Base-by-base conservation (phyloP, 371 early-diverging fungal species). In the Mortierella polycephala region DNA sequence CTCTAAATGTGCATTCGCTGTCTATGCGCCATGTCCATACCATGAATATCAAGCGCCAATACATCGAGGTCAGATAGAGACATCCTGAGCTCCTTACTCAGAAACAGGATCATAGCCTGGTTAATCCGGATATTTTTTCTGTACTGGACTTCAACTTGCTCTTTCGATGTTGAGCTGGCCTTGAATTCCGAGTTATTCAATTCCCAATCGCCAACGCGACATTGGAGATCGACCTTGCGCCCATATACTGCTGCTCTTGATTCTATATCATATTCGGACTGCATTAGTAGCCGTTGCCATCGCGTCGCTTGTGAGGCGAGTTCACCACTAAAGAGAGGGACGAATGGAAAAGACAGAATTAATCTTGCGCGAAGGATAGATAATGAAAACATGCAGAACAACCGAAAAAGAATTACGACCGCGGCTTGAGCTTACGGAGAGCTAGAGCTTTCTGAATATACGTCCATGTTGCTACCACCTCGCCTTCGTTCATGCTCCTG, bases 121-220 rank as follows among this genome's bases (percentile, higher is more conserved):
- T n/a, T n/a, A n/a, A n/a, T n/a, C n/a, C n/a, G n/a, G n/a, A n/a
- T n/a, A n/a, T n/a, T n/a, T n/a, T n/a, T n/a, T n/a, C n/a, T n/a
- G n/a, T n/a, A n/a, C n/a, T n/a, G n/a, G n/a, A n/a, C n/a, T n/a
- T n/a, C n/a, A n/a, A n/a, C n/a, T n/a, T n/a, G n/a, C n/a, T n/a
- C n/a, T n/a, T n/a, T n/a, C n/a, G n/a, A n/a, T n/a, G n/a, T n/a
- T n/a, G n/a, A n/a, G n/a, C n/a, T n/a, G n/a, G 54, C 54, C 30
- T 54, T 54, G 37, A 54, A 54, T 23, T 54, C 54, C 4, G 30
- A 54, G 20, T 54, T 54, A 23, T 54, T 54, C 10, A 54, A 6
- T 23, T 54, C 54, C 11, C 37, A 11, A 21, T 10, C 37, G 8
- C 30, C 54, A 6, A 7, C 13, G 7, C 30, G 7, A 20, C 54